Evolutionary conservation across 768 basidiomycete genomes (phyloP), one percentile per base, ranked within the genome.

Genomic region (Calocybe indica): DNA sequence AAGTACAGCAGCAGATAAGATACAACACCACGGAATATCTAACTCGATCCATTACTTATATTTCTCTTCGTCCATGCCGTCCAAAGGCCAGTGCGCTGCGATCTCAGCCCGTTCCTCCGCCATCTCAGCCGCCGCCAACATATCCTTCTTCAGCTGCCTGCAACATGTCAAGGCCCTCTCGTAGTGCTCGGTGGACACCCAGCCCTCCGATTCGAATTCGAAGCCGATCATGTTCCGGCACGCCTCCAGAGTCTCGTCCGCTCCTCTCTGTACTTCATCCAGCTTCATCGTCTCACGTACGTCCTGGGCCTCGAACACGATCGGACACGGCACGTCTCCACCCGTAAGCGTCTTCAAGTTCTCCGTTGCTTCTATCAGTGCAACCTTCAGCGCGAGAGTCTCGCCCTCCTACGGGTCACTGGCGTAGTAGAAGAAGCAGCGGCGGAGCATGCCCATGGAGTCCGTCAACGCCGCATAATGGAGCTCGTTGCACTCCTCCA

Each of bases 401-500:
- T 79, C 75, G 49, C 74, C 76, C 59, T 75, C 73, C 76, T 77
- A 80, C 6, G 66, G 71, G 47, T 43, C 57, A 62, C 76, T 40
- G 43, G 78, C 72, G 37, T 70, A 55, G 46, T 40, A 1, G 66
- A 74, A 77, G 49, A 79, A 71, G 50, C 70, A 69, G 58, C 62
- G 13, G 57, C 56, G 59, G 63, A 76, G 56, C 53, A 58, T 14
- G 51, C 29, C 32, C 55, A 68, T 7, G 46, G 63, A 64, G 62
- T 76, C 70, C 58, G 56, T 59, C 46, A 75, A 60, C 0, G 68
- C 67, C 0, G 35, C 62, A 54, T 71, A 57, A 60, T 78, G 75
- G 49, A 57, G 62, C 56, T 57, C 34, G 68, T 79, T 79, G 71
- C 46, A 65, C 68, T 66, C 53, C 64, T 57, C 53, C 57, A 72